Evolutionary conservation across 352 stramenopile genomes (phyloP).

Genomic region (Phytophthora melonis): DNA sequence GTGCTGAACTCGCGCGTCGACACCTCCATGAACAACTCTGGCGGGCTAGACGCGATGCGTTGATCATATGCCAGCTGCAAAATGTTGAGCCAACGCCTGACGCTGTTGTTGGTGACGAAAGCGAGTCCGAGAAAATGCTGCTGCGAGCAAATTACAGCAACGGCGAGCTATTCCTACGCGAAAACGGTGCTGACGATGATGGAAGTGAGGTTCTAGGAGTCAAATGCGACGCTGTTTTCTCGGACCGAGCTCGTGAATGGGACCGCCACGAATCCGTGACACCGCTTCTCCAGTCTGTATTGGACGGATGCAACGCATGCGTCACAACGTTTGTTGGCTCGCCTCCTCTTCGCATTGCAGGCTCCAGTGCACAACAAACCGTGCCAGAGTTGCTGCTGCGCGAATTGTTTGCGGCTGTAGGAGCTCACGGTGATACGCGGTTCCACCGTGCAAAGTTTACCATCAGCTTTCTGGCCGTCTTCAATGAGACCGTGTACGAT

Average conservation of each 20-base stretch:
- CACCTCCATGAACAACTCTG: conserved; percentile 84
- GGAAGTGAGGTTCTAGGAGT: conserved; percentile 43
- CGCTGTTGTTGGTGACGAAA: conserved; percentile 5
- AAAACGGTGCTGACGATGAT: conserved; percentile 12
- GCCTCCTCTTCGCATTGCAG: conserved; percentile 32
- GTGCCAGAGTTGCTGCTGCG: conserved; percentile 57
- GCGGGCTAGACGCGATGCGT: conserved; percentile 57
- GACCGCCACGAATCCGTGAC: conserved; percentile 62
- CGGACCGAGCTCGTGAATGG: conserved; percentile 71
- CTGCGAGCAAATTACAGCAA: conserved; percentile 69
- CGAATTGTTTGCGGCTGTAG: conserved; percentile 60
- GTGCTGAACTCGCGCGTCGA: conserved; percentile 53
- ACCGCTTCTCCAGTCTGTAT: conserved; percentile 70
- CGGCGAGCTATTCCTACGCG: conserved; percentile 56
- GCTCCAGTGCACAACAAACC: conserved; percentile 16
- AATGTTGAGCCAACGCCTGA: conserved; percentile 31
- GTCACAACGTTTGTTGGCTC: conserved; percentile 67
- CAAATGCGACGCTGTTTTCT: conserved; percentile 70
- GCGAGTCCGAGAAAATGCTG: conserved; percentile 21
- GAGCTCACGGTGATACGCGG: conserved; percentile 37
- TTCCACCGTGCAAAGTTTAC: conserved; percentile 69
- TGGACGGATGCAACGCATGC: conserved; percentile 76
- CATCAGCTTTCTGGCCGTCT: conserved; percentile 93
- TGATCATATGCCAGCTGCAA: conserved; percentile 76
- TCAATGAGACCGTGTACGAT: conserved; percentile 95